Percentiles rank a stretch among this genome's conserved stretches.
Conservation (phyloP, 305 asterid genomes). For the Andrographis paniculata region DNA sequence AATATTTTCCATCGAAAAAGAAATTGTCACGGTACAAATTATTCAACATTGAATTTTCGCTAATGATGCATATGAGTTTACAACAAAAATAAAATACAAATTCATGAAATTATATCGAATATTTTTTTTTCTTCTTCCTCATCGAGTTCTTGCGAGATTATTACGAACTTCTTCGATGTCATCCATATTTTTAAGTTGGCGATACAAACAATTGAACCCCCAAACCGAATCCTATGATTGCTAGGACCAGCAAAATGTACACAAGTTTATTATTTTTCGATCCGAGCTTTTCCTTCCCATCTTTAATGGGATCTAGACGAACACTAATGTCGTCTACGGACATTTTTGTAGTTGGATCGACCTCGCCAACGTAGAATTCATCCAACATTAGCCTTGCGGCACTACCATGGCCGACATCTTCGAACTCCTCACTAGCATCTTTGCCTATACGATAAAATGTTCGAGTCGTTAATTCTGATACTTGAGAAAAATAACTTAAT, state of each 20-base stretch:
- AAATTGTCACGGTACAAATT: too few relatives aligned
- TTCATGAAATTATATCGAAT: too few relatives aligned
- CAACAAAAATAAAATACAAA: too few relatives aligned
- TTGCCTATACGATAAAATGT: conserved; percentile 37
- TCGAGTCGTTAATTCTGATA: too few relatives aligned
- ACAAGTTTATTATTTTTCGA: background rate
- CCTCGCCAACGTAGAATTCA: conserved; percentile 58
- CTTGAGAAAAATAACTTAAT: background rate
- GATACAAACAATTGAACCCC: background rate
- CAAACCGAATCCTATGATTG: background rate
- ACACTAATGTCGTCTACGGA: background rate
- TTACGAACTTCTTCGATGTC: too few relatives aligned
- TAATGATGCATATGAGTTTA: too few relatives aligned
- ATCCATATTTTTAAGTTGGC: background rate
- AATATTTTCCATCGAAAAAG: too few relatives aligned
- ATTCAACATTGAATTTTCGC: too few relatives aligned
- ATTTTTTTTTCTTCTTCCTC: too few relatives aligned
- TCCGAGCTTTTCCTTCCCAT: background rate
- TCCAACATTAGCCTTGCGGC: conserved; percentile 74
- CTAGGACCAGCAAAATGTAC: background rate
- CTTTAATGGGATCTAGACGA: background rate
- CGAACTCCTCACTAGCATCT: conserved; percentile 73
- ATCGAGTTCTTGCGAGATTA: too few relatives aligned
- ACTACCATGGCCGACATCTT: conserved; percentile 75
- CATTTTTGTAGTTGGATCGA: conserved; percentile 20